Evolutionary conservation across 2,329 filamentous ascomycete genomes (phyloP).

Genomic region (Diaporthe sp.): DNA sequence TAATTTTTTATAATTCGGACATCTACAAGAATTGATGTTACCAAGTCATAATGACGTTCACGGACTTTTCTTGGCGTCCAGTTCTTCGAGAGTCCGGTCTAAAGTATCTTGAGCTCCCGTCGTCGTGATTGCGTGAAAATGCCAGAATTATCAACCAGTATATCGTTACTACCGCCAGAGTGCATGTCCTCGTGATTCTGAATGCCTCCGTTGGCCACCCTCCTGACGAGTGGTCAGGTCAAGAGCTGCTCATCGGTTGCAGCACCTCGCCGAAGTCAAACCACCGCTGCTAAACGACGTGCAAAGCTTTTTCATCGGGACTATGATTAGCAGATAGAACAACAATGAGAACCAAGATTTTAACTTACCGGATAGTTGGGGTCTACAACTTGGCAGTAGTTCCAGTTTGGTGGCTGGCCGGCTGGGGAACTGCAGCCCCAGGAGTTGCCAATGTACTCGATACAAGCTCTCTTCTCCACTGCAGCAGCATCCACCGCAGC

Average conservation of each 20-base stretch:
- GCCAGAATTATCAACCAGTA: not conserved
- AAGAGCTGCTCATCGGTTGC: not conserved
- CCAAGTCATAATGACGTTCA: not conserved
- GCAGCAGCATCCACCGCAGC: not conserved
- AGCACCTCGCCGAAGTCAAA: not conserved
- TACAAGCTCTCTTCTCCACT: not conserved
- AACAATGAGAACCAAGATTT: not conserved
- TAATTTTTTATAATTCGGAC: no score
- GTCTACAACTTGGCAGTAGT: not conserved
- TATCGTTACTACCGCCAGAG: not conserved
- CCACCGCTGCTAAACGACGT: not conserved
- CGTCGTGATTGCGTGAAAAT: not conserved
- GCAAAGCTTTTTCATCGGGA: not conserved
- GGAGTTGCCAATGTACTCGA: slow-evolving; percentile 1
- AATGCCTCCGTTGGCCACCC: not conserved
- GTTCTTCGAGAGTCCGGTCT: not conserved
- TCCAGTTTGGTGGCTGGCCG: not conserved
- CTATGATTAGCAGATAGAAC: not conserved
- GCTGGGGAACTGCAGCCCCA: not conserved
- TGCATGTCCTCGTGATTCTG: not conserved
- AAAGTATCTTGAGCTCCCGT: no score
- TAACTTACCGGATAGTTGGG: not conserved
- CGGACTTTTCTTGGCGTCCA: not conserved
- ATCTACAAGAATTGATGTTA: not conserved
- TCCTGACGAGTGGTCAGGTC: not conserved